Evolutionary conservation across 331 rosid genomes (phyloP).

Genomic region (Erythrophleum ivorense): DNA sequence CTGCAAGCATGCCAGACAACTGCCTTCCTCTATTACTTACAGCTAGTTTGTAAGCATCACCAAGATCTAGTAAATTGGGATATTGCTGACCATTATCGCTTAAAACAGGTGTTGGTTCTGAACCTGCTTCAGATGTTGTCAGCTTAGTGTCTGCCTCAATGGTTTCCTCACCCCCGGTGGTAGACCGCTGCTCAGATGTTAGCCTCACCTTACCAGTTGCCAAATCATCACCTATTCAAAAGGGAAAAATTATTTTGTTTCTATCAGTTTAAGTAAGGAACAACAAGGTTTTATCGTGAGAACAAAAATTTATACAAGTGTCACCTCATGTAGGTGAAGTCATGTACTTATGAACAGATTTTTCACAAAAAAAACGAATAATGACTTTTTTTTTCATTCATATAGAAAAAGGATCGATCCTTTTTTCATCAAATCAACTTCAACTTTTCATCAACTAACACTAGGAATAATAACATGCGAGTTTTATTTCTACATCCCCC

Average conservation of each 20-base stretch:
- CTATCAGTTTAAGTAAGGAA: slow-evolving; percentile 12
- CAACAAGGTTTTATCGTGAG: slow-evolving; percentile 21
- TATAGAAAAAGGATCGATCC: background rate
- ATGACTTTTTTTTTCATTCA: slow-evolving; percentile 16
- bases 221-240: slow-evolving; percentile 40
- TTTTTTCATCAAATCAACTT: slow-evolving; percentile 6
- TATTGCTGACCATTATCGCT: slow-evolving; percentile 60
- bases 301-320: background rate
- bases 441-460: slow-evolving; percentile 28
- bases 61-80: slow-evolving; percentile 70
- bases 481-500: slow-evolving; percentile 2
- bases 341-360: slow-evolving; percentile 12
- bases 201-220: slow-evolving; percentile 45
- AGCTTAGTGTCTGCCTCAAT: slow-evolving; percentile 44
- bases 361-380: slow-evolving; percentile 17
- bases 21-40: slow-evolving; percentile 67
- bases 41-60: slow-evolving; percentile 92
- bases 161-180: slow-evolving; percentile 45
- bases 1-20: slow-evolving; percentile 68
- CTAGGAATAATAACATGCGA: slow-evolving; percentile 14
- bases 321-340: background rate
- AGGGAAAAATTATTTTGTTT: slow-evolving; percentile 3
- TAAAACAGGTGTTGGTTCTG: slow-evolving; percentile 50
- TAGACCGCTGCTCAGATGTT: slow-evolving; percentile 40
- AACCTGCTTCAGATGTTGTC: slow-evolving; percentile 59